Base-by-base conservation (phyloP, 805 yeast species). In the Yarrowia sp. region DNA sequence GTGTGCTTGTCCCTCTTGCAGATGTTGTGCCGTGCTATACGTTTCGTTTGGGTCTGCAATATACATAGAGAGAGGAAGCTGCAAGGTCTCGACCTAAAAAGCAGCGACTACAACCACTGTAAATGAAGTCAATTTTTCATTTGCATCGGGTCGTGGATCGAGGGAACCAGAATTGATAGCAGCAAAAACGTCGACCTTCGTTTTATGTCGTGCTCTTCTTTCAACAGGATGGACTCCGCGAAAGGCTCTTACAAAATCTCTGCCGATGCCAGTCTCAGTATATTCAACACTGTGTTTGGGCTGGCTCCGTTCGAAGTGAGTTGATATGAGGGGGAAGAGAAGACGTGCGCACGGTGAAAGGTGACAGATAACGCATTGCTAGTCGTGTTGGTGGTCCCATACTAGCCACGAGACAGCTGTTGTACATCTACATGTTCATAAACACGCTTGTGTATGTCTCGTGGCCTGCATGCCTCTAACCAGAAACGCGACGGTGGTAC, bases 231-330 rank as follows among this genome's bases (percentile, higher is more conserved):
- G 59, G 36, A 38, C 32, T 64, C 46, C 11, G 65, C 65, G 32
- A 44, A 56, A 17, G 61, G 61, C 33, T 54, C 61, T 19, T 54
- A 54, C 61, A 54, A 54, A 30, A 46, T 61, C 35, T 24, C 66
- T 30, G 49, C 65, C 49, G 38, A 54, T 12, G 65, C 68, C 41
- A 56, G 46, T 21, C 54, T 67, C 56, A 62, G 65, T 22, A 24
- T 67, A 14, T 52, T 48, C 30, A 51, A 54, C 19, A 54, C 71
- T 36, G 65, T 69, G 62, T 70, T 70, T 54, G 72, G 72, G 22
- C 64, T 70, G 40, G 67, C 71, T 9, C 67, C 71, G 4, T 61
- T 70, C 17, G 64, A 67, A 66, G 70, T 69, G 61, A 32, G 69
- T 46, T 10, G 41, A 51, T 10, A 51, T 14, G 33, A 35, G 59